Conservation (phyloP, 2,329 filamentous ascomycete species). For the Penicillium digitatum region DNA sequence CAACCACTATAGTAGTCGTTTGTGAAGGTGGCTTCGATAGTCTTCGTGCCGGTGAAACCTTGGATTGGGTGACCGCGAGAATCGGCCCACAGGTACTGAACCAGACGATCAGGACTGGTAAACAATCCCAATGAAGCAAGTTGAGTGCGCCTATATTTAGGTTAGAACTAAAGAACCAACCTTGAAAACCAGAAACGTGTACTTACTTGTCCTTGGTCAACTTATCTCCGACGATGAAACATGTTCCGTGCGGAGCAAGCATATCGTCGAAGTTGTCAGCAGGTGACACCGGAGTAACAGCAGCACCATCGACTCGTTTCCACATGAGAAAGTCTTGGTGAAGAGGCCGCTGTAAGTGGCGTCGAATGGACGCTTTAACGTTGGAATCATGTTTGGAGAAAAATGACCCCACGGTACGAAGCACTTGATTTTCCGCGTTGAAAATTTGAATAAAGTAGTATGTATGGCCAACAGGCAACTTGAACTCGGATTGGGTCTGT, state of each 20-base stretch:
- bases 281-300: constrained; percentile 33
- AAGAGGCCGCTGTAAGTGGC: constrained; percentile 36
- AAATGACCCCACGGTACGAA: constrained; percentile 42
- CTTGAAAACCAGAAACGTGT: neutral
- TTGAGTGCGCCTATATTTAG: constrained; percentile 28
- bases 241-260: constrained; percentile 37
- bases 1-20: constrained; percentile 55
- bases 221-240: constrained; percentile 43
- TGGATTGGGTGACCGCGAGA: constrained; percentile 46
- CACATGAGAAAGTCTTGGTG: constrained; percentile 44
- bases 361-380: constrained; percentile 41
- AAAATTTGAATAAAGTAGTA: constrained; percentile 53
- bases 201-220: constrained; percentile 38
- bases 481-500: constrained; percentile 17
- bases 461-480: constrained; percentile 34
- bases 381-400: constrained; percentile 40
- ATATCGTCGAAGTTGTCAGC: constrained; percentile 34
- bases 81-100: constrained; percentile 45
- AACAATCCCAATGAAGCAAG: constrained; percentile 36
- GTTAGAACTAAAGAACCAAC: neutral
- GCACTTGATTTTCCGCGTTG: constrained; percentile 47
- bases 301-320: constrained; percentile 41
- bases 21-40: constrained; percentile 51
- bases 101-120: constrained; percentile 37
- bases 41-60: constrained; percentile 47